Evolutionary conservation across 306 rosid species (phyloP), one percentile per base, ranked within the genome.

Genomic region (Dryas alaskensis): DNA sequence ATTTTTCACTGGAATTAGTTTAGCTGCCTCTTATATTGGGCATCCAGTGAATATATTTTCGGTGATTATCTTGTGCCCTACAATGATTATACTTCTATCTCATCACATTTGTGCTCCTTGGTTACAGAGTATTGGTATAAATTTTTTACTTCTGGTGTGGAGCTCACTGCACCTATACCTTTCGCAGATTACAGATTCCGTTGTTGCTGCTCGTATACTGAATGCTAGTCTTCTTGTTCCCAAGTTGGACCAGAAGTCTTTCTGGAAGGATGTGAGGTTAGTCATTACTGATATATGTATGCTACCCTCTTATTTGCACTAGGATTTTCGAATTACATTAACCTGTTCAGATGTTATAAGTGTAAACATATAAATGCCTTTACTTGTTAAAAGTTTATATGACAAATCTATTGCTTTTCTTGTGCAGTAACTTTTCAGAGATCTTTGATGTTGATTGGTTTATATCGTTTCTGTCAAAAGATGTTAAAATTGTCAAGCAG

Each of bases 161-260:
- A 78, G 46, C 72, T 67, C 82, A 83, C 54, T 12, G 53, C 72
- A 71, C 72, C 69, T 57, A 50, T 57, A 67, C 79, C 66, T 73
- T 72, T 87, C 85, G 71, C 92, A 94, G 99, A 95, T 95, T 62
- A 92, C 96, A 78, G 99, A 95, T 82, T 92, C 98, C 37, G 98
- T 95, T 74, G 98, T 90, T 83, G 98, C 90, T 62, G 99, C 99
- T 3, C 93, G 96, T 42, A 92, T 95, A 79, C 79, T 95, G 84
- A 95, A 95, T 90, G 90, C 99, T 48, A 95, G 96, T 12, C 96
- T 95, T 73, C 93, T 95, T 82, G 83, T 92, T 79, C 99, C 99
- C 10, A 94, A 87, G 85, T 82, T 95, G 85, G 97, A 95, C 77
- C 90, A 89, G 78, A 90, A 92, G 63, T 94, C 99, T 79, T 94